Percentiles rank a stretch among this genome's conserved stretches.
phyloP scores from a whole-genome alignment of 306 rosid genomes.

The Ormosia emarginata region DNA sequence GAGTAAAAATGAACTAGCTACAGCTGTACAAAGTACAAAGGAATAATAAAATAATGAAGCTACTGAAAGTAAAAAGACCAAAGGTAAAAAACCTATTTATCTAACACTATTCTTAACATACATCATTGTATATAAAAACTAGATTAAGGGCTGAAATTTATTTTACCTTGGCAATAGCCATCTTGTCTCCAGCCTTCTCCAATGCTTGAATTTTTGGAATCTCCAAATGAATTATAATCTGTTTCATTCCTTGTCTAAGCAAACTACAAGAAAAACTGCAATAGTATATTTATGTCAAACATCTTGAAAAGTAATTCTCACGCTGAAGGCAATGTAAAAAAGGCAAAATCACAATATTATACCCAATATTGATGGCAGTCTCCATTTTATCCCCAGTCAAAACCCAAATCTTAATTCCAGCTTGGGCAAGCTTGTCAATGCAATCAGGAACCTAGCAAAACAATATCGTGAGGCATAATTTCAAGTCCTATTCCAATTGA shows the following conservation, averaged over 20 bases:
- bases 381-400: conserved; percentile 97
- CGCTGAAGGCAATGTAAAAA: not conserved
- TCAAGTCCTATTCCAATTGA: not conserved
- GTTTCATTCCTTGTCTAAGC: conserved; percentile 92
- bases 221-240: conserved; percentile 69
- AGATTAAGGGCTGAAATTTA: not conserved
- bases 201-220: conserved; percentile 53
- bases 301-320: conserved; percentile 11
- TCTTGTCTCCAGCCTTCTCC: conserved; percentile 73
- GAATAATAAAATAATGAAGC: too few relatives aligned
- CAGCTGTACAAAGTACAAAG: too few relatives aligned
- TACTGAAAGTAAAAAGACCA: too few relatives aligned
- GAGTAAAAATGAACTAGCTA: too few relatives aligned
- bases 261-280: conserved; percentile 84
- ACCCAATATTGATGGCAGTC: conserved; percentile 96
- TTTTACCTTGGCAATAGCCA: conserved; percentile 54
- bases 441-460: conserved; percentile 78
- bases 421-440: conserved; percentile 85
- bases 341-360: conserved; percentile 11
- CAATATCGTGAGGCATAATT: conserved; percentile 16
- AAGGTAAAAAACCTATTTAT: too few relatives aligned
- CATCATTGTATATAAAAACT: not conserved
- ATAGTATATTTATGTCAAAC: conserved; percentile 34
- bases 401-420: conserved; percentile 93
- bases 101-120: too few relatives aligned